Conservation (phyloP, 1,139 yeast genomes). For the Debaryomyces singareniensis region DNA sequence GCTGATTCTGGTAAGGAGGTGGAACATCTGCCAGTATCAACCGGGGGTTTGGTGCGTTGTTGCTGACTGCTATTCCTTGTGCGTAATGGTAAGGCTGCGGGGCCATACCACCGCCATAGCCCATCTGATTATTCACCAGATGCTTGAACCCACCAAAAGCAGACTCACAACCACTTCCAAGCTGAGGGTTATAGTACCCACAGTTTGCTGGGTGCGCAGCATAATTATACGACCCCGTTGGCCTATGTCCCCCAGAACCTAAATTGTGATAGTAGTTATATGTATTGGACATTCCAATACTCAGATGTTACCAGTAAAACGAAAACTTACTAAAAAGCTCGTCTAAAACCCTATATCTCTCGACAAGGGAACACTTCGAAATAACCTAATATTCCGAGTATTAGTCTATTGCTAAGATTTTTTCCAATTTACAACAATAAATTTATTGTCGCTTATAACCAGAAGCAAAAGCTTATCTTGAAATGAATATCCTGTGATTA, state of each 20-base stretch:
- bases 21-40: slow-evolving; percentile 6
- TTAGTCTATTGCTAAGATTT: too few species aligned
- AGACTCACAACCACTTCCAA: too few species aligned
- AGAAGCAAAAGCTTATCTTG: slow-evolving; percentile 1
- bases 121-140: too few species aligned
- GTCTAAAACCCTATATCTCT: slow-evolving; percentile 8
- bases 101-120: slow-evolving; percentile 1
- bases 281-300: slow-evolving; percentile 13
- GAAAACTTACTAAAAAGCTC: slow-evolving; percentile 42
- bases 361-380: slow-evolving; percentile 3
- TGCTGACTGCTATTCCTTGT: background rate
- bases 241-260: slow-evolving; percentile 37
- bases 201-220: slow-evolving; percentile 16
- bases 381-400: slow-evolving; percentile 7
- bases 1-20: slow-evolving; percentile 11
- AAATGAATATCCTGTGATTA: slow-evolving; percentile 5
- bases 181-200: slow-evolving; percentile 3
- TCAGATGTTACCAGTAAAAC: slow-evolving; percentile 11
- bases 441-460: background rate
- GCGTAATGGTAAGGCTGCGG: slow-evolving; percentile 1
- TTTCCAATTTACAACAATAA: too few species aligned
- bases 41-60: slow-evolving; percentile 9
- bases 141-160: too few species aligned
- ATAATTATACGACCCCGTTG: slow-evolving; percentile 23
- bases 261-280: slow-evolving; percentile 18